Evolutionary conservation across 257 asterid species (phyloP).

Genomic region (Osmanthus fragrans): DNA sequence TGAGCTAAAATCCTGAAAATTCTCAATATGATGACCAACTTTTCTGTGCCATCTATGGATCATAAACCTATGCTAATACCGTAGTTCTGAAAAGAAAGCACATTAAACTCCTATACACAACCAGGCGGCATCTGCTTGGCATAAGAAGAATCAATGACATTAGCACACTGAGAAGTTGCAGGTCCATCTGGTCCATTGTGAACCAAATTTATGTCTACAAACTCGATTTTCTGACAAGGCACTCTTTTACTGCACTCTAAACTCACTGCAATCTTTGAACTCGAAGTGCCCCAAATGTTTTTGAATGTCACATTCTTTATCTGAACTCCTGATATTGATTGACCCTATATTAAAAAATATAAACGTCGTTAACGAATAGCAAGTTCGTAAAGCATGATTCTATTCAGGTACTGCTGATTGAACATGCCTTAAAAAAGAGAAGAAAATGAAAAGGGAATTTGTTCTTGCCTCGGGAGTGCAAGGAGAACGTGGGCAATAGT

Average conservation of each 20-base stretch:
- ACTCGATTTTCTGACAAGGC: constrained; percentile 59
- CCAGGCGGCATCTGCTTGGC: constrained; percentile 53
- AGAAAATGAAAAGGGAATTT: background rate
- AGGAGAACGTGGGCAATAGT: constrained; percentile 44
- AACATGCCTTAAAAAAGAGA: background rate
- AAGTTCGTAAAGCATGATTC: background rate
- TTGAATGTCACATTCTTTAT: constrained; percentile 62
- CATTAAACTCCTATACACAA: constrained; percentile 30
- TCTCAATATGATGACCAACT: background rate
- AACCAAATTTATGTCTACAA: constrained; percentile 47
- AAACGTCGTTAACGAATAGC: background rate
- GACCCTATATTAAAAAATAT: constrained; percentile 17
- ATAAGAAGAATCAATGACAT: constrained; percentile 47
- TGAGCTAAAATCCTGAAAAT: background rate
- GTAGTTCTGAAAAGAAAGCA: too few species aligned
- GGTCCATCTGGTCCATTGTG: constrained; percentile 36
- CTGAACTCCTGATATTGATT: constrained; percentile 44
- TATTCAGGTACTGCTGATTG: background rate
- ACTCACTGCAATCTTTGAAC: constrained; percentile 46
- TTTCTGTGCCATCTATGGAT: background rate
- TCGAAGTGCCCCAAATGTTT: constrained; percentile 57
- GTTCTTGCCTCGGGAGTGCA: constrained; percentile 20
- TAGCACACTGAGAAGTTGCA: constrained; percentile 41
- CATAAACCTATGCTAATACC: background rate
- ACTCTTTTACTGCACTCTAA: constrained; percentile 48